Evolutionary conservation across 768 basidiomycete species (phyloP).

Genomic region (Mycena crocata): DNA sequence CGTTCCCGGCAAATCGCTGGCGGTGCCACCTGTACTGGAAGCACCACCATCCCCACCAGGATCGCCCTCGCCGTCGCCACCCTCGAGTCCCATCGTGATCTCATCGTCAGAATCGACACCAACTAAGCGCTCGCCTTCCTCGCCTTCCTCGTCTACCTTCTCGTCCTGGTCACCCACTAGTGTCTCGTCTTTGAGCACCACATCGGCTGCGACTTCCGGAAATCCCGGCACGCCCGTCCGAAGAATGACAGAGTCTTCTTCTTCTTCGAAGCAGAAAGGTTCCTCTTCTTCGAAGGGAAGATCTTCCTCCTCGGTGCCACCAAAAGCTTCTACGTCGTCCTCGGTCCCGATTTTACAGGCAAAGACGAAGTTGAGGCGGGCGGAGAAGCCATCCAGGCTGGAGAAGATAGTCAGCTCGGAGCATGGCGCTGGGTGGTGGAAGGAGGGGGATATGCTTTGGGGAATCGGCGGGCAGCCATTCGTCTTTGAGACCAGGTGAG

Average conservation of each 20-base stretch:
- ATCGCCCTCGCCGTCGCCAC: background rate
- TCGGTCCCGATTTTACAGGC: too few species aligned
- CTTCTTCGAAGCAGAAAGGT: background rate
- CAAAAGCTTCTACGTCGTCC: background rate
- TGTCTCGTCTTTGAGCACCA: too few species aligned
- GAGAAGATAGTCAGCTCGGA: background rate
- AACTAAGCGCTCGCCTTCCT: too few species aligned
- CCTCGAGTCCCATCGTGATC: background rate
- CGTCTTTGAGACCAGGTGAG: constrained; percentile 7
- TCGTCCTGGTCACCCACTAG: background rate
- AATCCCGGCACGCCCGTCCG: too few species aligned
- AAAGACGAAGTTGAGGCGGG: background rate
- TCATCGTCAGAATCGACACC: too few species aligned
- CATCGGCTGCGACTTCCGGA: too few species aligned
- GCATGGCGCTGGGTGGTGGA: background rate
- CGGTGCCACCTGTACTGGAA: too few species aligned
- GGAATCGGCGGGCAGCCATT: background rate
- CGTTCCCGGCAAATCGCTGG: too few species aligned
- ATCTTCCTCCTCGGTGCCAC: background rate
- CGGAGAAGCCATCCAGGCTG: too few species aligned
- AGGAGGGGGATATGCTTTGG: background rate
- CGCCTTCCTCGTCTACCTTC: too few species aligned
- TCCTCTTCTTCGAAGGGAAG: background rate
- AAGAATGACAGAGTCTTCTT: too few species aligned
- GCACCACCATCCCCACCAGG: background rate